These are phyloP conservation scores for Westerdykella sp. DNA, from an alignment of 2,329 filamentous ascomycete species.

Conservation along the genomic window DNA sequence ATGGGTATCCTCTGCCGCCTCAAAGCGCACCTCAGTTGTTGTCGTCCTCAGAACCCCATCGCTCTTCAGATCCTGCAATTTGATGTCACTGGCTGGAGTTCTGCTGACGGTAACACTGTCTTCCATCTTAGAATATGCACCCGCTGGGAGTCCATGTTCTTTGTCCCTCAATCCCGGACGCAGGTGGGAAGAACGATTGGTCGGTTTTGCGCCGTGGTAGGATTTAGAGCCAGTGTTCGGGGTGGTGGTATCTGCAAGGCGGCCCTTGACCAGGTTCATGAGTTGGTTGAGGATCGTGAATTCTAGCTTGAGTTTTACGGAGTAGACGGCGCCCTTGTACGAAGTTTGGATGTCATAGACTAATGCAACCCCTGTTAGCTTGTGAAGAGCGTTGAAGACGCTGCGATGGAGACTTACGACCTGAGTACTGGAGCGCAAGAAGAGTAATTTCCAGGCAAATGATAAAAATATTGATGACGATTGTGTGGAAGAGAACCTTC, in stretches of 20 bases:
- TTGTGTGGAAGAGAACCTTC: constrained; percentile 29
- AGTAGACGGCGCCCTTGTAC: constrained; percentile 38
- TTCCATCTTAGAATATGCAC: constrained; percentile 14
- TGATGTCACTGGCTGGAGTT: constrained; percentile 2
- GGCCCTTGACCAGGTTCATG: constrained; percentile 5
- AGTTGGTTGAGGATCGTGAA: constrained; percentile 45
- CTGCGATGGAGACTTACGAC: constrained; percentile 32
- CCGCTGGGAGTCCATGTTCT: constrained; percentile 5
- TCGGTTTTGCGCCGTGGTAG: background rate
- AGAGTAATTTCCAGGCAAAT: constrained; percentile 37
- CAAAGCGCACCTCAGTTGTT: constrained; percentile 10
- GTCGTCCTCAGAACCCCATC: constrained; percentile 16
- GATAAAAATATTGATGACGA: constrained; percentile 37
- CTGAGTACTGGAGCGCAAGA: constrained; percentile 35
- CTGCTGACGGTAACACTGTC: constrained; percentile 1
- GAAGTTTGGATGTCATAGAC: constrained; percentile 36
- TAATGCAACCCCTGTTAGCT: background rate
- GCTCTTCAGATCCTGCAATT: constrained; percentile 5
- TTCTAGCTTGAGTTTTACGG: constrained; percentile 48
- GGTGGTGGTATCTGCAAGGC: background rate
- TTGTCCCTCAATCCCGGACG: background rate
- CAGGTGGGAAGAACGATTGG: background rate
- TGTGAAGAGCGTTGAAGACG: constrained; percentile 33
- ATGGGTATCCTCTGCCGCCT: background rate
- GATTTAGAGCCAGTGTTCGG: constrained; percentile 1